A percentile compares a stretch with the other conserved stretches of the same genome.
These are phyloP conservation scores for Yamadazyma buinensis DNA, from an alignment of 1,139 yeast genomes.

Conservation along the genomic window DNA sequence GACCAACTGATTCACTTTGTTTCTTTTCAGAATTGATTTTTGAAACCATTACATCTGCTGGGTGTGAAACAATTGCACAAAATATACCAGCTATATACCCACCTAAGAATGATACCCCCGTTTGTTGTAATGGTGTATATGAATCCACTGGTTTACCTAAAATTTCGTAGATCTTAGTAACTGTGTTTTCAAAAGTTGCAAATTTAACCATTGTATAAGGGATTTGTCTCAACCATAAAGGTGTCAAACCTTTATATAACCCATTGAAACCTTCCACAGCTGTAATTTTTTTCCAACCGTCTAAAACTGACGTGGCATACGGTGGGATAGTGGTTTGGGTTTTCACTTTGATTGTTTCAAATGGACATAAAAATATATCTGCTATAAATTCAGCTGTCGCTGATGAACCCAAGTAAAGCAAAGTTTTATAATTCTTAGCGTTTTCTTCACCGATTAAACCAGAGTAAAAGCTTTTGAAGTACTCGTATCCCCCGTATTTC, in stretches of 20 bases:
- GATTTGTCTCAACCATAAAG: slow-evolving; percentile 92
- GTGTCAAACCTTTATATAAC: slow-evolving; percentile 81
- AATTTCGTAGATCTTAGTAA: slow-evolving; percentile 61
- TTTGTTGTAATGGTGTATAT: slow-evolving; percentile 58
- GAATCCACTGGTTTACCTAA: slow-evolving; percentile 40
- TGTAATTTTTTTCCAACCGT: slow-evolving; percentile 64
- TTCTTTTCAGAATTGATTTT: slow-evolving; percentile 76
- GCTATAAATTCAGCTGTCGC: slow-evolving; percentile 94
- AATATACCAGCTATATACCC: slow-evolving; percentile 96
- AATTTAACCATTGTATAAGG: slow-evolving; percentile 97
- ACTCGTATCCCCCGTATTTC: slow-evolving; percentile 91
- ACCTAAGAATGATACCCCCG: slow-evolving; percentile 89
- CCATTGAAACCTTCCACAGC: slow-evolving; percentile 68
- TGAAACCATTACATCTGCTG: slow-evolving; percentile 96
- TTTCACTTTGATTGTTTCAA: slow-evolving; percentile 88
- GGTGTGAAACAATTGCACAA: slow-evolving; percentile 93
- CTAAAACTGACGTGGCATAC: slow-evolving; percentile 56
- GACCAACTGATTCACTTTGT: slow-evolving; percentile 61
- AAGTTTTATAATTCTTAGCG: slow-evolving; percentile 66
- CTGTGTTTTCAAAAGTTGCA: slow-evolving; percentile 88
- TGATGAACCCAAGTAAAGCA: slow-evolving; percentile 75
- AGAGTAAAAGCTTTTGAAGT: slow-evolving; percentile 74
- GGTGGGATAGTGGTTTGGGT: slow-evolving; percentile 93
- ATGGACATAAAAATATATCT: slow-evolving; percentile 84
- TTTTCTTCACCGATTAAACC: slow-evolving; percentile 62